Evolutionary conservation across 108 stramenopile species (phyloP).

Genomic region (Pseudonitzschia multistriata): DNA sequence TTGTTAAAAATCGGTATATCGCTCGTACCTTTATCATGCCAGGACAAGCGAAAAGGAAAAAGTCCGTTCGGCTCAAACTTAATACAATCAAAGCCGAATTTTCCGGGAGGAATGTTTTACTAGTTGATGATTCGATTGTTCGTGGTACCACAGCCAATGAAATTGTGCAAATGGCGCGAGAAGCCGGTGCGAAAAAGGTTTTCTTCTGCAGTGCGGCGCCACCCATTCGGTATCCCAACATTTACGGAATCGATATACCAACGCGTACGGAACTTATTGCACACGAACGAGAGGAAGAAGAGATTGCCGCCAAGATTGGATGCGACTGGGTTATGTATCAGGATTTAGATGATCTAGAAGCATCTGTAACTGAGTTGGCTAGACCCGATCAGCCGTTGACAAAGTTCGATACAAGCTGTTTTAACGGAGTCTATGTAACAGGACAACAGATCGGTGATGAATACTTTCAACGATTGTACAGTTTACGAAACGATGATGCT

Average conservation of each 20-base stretch:
- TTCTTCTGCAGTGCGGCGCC: slow-evolving; percentile 95
- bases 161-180: slow-evolving; percentile 98
- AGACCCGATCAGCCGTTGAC: slow-evolving; percentile 25
- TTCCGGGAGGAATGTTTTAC: slow-evolving; percentile 84
- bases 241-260: slow-evolving; percentile 99
- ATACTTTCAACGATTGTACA: slow-evolving; percentile 80
- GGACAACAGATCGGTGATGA: slow-evolving; percentile 73
- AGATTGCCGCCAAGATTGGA: slow-evolving; percentile 86
- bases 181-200: slow-evolving; percentile 96
- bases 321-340: slow-evolving; percentile 93
- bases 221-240: slow-evolving; percentile 97
- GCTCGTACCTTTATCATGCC: slow-evolving; percentile 99
- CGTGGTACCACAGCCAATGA: slow-evolving; percentile 96
- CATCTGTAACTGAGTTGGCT: slow-evolving; percentile 49
- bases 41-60: slow-evolving; percentile 93
- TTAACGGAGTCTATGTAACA: slow-evolving; percentile 93
- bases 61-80: slow-evolving; percentile 97
- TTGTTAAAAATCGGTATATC: slow-evolving; percentile 99
- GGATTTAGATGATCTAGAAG: slow-evolving; percentile 69
- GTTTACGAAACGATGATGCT: slow-evolving; percentile 73
- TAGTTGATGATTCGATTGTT: slow-evolving; percentile 98
- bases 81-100: slow-evolving; percentile 97
- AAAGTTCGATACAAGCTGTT: slow-evolving; percentile 93
- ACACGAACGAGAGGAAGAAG: slow-evolving; percentile 80
- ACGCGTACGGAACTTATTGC: slow-evolving; percentile 95